phyloP scores from a whole-genome alignment of 768 basidiomycete genomes.

The Hericium rajendrae region DNA sequence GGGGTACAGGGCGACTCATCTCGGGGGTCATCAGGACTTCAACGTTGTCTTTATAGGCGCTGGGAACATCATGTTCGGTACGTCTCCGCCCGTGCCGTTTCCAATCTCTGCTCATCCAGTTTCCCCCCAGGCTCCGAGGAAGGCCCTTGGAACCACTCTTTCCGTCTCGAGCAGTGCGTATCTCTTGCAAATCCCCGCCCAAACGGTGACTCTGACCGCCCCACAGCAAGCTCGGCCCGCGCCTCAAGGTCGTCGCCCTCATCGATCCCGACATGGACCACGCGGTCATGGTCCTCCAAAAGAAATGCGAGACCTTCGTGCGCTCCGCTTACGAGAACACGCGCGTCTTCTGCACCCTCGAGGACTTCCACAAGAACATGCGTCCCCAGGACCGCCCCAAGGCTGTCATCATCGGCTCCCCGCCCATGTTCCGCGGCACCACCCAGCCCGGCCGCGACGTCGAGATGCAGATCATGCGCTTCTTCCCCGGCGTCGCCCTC shows the following conservation, averaged over 20 bases:
- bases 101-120: constrained; percentile 1
- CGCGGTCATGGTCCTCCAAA: constrained; percentile 68
- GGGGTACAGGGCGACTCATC: constrained; percentile 32
- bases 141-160: constrained; percentile 90
- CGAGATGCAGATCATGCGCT: constrained; percentile 77
- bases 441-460: constrained; percentile 69
- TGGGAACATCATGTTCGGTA: constrained; percentile 97
- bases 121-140: constrained; percentile 59
- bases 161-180: constrained; percentile 79
- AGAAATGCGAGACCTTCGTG: constrained; percentile 91
- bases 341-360: constrained; percentile 72
- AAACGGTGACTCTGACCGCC: background rate
- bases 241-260: constrained; percentile 91
- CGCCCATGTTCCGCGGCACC: constrained; percentile 89
- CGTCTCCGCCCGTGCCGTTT: constrained; percentile 8
- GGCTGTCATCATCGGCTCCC: constrained; percentile 82
- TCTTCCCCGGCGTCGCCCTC: constrained; percentile 81
- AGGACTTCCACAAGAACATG: constrained; percentile 74
- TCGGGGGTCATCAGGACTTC: constrained; percentile 64
- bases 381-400: constrained; percentile 56
- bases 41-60: constrained; percentile 94
- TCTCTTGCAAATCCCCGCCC: background rate
- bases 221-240: constrained; percentile 81
- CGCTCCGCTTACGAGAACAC: constrained; percentile 89
- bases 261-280: constrained; percentile 87